phyloP scores from a whole-genome alignment of 495 filamentous ascomycete genomes.

The Hypoxylon intermedium region DNA sequence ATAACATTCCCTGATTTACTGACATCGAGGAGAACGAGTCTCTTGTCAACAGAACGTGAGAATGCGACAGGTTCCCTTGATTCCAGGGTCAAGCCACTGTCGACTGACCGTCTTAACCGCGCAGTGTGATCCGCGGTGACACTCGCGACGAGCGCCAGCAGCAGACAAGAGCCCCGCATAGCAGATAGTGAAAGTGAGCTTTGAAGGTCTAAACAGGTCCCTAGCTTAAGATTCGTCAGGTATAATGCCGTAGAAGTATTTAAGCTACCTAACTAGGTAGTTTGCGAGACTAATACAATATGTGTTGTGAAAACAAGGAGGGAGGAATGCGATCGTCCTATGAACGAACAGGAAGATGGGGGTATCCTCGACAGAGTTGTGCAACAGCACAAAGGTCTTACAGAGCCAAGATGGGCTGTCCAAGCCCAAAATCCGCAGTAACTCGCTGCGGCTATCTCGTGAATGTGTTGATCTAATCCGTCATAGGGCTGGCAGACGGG shows the following conservation, averaged over 20 bases:
- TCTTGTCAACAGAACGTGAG: conserved; percentile 4
- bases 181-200: background rate
- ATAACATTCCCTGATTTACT: background rate
- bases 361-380: conserved; percentile 6
- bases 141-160: conserved; percentile 24
- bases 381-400: conserved; percentile 13
- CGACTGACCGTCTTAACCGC: background rate
- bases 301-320: conserved; percentile 4
- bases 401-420: conserved; percentile 28
- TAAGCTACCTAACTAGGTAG: too few relatives aligned
- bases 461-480: conserved; percentile 4
- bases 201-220: conserved; percentile 3
- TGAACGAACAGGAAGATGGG: background rate
- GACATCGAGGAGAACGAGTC: background rate
- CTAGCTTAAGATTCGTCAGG: conserved; percentile 2
- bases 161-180: conserved; percentile 24
- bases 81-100: background rate
- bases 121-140: conserved; percentile 9
- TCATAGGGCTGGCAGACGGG: conserved; percentile 8
- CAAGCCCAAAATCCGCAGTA: conserved; percentile 7
- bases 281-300: background rate
- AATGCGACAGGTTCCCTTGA: conserved; percentile 6
- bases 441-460: conserved; percentile 10
- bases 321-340: background rate
- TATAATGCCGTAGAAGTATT: background rate